Evolutionary conservation across 2,329 filamentous ascomycete genomes (phyloP).

Genomic region (Domatiomyces catenatus): DNA sequence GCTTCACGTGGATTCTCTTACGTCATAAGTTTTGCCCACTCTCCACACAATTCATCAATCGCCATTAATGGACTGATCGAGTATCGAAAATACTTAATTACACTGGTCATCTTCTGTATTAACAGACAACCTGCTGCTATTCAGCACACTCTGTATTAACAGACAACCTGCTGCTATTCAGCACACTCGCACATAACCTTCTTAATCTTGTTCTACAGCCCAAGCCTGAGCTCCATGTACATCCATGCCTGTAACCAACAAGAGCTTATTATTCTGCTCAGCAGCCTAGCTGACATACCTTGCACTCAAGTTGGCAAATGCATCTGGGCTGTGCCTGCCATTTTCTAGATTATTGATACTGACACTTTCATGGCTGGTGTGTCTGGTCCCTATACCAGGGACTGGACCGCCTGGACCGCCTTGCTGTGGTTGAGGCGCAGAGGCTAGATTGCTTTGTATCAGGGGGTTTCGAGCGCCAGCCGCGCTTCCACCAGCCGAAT

Average conservation of each 20-base stretch:
- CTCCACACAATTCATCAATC: no score
- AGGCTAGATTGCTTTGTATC: constrained; percentile 8
- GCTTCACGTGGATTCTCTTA: not conserved
- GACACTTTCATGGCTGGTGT: constrained; percentile 33
- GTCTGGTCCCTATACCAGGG: not conserved
- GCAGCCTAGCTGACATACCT: constrained; percentile 22
- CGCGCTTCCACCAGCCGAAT: constrained; percentile 14
- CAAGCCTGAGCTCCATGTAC: not conserved
- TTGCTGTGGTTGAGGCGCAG: not conserved
- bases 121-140: no score
- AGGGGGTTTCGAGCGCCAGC: constrained; percentile 21
- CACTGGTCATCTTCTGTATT: not conserved
- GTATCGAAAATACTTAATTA: no score
- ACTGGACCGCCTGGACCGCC: not conserved
- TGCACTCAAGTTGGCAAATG: constrained; percentile 35
- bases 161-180: not conserved
- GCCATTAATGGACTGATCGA: no score
- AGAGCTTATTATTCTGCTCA: not conserved
- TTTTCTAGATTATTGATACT: constrained; percentile 32
- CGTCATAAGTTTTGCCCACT: no score
- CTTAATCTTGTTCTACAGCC: not conserved
- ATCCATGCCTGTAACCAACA: not conserved
- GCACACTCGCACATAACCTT: not conserved
- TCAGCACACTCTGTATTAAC: not conserved
- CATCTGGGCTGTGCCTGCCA: constrained; percentile 36